phyloP scores from a whole-genome alignment of 2,329 filamentous ascomycete species.

The Xylariaceae sp. region DNA sequence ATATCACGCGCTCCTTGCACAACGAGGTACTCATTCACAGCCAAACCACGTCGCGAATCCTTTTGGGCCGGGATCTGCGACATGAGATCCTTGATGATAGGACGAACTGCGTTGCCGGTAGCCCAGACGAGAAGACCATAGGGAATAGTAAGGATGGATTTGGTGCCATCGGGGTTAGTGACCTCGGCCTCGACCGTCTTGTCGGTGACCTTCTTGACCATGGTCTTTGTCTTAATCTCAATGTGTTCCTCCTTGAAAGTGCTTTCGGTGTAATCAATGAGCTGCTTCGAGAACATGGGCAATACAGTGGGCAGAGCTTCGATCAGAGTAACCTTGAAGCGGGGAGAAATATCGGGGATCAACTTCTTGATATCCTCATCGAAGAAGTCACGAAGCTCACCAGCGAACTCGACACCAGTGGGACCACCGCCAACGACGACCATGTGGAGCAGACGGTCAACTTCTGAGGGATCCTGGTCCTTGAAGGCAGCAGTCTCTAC shows the following conservation, averaged over 20 bases:
- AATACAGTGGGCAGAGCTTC: slow-evolving; percentile 95
- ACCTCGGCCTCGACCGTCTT: slow-evolving; percentile 90
- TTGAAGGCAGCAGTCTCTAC: slow-evolving; percentile 98
- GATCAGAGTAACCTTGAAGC: slow-evolving; percentile 96
- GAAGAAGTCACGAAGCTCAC: slow-evolving; percentile 98
- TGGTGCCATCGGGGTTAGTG: slow-evolving; percentile 77
- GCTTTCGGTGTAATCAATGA: slow-evolving; percentile 99
- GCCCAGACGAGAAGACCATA: slow-evolving; percentile 98
- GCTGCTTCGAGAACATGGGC: slow-evolving; percentile 97
- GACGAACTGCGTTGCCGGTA: slow-evolving; percentile 90
- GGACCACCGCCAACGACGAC: slow-evolving; percentile 92
- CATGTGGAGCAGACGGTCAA: slow-evolving; percentile 96
- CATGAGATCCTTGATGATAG: slow-evolving; percentile 89
- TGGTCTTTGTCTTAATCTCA: slow-evolving; percentile 95
- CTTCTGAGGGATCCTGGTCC: slow-evolving; percentile 82
- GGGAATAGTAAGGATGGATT: slow-evolving; percentile 76
- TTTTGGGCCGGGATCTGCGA: slow-evolving; percentile 88
- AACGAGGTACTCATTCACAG: slow-evolving; percentile 97
- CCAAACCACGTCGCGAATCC: slow-evolving; percentile 88
- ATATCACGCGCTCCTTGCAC: slow-evolving; percentile 96
- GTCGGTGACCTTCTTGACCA: slow-evolving; percentile 96
- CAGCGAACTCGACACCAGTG: slow-evolving; percentile 96
- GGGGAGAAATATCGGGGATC: slow-evolving; percentile 89
- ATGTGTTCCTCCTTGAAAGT: slow-evolving; percentile 99
- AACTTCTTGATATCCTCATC: slow-evolving; percentile 97